phyloP scores from a whole-genome alignment of 2,329 filamentous ascomycete genomes.

The Penicillium sp. region DNA sequence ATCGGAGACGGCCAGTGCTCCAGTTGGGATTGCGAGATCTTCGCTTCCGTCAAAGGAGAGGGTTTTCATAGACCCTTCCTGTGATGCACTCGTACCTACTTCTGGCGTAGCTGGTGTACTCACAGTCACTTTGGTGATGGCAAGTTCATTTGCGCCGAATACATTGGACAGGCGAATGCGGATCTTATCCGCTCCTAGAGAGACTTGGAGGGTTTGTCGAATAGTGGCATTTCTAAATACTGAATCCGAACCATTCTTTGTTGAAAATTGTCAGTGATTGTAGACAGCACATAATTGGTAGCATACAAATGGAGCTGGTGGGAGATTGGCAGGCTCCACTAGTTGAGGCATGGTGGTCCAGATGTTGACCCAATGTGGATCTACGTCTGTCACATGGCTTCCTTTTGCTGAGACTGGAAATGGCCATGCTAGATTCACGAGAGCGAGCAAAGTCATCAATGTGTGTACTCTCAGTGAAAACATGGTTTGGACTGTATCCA shows the following conservation, averaged over 20 bases:
- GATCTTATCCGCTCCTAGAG: conserved; percentile 57
- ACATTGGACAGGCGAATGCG: conserved; percentile 66
- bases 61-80: conserved; percentile 52
- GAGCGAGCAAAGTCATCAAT: too few species aligned
- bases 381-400: background rate
- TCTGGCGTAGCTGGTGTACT: conserved; percentile 50
- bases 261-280: background rate
- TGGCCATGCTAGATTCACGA: too few species aligned
- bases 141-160: conserved; percentile 62
- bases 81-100: conserved; percentile 55
- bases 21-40: conserved; percentile 56
- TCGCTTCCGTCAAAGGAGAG: conserved; percentile 61
- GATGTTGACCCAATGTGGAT: conserved; percentile 59
- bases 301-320: conserved; percentile 56
- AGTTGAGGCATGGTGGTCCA: conserved; percentile 69
- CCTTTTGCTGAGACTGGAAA: too few species aligned
- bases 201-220: conserved; percentile 65
- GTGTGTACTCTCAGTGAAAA: too few species aligned
- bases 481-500: too few species aligned
- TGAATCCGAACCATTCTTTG: conserved; percentile 53
- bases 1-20: conserved; percentile 62
- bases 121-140: conserved; percentile 61
- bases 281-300: background rate
- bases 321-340: conserved; percentile 63
- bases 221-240: conserved; percentile 65